Evolutionary conservation across 169 alveolate genomes (phyloP), one percentile per base, ranked within the genome.

Genomic region (Plasmodium inui): DNA sequence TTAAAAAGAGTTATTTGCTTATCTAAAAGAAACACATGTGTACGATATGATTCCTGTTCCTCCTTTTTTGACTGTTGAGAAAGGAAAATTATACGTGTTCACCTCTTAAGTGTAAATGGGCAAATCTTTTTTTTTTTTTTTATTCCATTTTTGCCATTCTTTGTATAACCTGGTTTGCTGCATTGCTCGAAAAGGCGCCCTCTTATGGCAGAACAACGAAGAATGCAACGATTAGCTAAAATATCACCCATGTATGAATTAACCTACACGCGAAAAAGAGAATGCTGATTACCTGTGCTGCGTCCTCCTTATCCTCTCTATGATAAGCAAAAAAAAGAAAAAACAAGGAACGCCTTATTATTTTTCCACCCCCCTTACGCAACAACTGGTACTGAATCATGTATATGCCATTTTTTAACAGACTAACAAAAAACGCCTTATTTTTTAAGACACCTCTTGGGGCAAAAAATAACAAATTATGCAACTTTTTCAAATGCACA

Each of bases 391-490:
- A 28, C 53, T 30, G 44, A 76, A 86, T 55, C 81, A 86, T 86
- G 88, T 73, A 86, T 74, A 74, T 53, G 76, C 79, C 41, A 34
- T 78, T 86, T 74, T 76, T 86, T 86, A 86, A 34, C 32, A 32
- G 30, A 1, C 28, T 86, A 26, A 76, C 17, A 34, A 86, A 86
- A 34, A 86, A 74, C 30, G 41, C 57, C 10, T 17, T 22, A 26
- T 86, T 19, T 86, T 86, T 70, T 26, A 86, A 76, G 80, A 76
- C 53, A 55, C 61, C 70, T 17, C 32, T 86, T 86, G 85, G 80
- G 9, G 67, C 10, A 57, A 86, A 86, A 86, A 76, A 78, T 50
- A 86, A 76, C 55, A 76, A 14, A 34, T 78, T 74, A 50, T 57
- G 73, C 67, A 86, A 50, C 67, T 53, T 86, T 76, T 53, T 34